Conservation (phyloP, 345 rosid species). For the Eutrema yunnanense region DNA sequence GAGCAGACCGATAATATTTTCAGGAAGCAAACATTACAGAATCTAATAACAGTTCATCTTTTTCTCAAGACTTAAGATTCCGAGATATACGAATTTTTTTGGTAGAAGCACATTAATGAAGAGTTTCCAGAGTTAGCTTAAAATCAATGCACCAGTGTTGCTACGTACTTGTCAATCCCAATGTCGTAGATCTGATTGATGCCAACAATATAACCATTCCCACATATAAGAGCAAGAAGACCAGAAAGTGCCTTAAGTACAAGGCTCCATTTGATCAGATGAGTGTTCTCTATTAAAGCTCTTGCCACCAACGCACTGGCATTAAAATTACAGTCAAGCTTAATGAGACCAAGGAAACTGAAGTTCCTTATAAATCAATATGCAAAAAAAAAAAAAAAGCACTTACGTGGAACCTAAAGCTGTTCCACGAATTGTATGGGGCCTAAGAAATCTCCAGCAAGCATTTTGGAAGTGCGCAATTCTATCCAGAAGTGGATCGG, state of each 20-base stretch:
- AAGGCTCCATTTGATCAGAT: constrained; percentile 77
- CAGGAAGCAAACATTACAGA: not conserved
- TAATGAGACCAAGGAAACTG: not conserved
- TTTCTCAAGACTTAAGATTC: not conserved
- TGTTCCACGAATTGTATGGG: constrained; percentile 96
- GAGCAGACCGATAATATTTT: not conserved
- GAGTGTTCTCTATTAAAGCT: constrained; percentile 79
- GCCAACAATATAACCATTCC: constrained; percentile 97
- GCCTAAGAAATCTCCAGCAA: constrained; percentile 97
- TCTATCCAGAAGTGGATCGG: constrained; percentile 62
- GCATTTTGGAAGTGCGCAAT: constrained; percentile 68
- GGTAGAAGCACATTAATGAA: not conserved
- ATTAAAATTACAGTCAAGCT: constrained; percentile 14
- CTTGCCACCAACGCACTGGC: constrained; percentile 84
- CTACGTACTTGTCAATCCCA: constrained; percentile 87
- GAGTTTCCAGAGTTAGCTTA: not conserved
- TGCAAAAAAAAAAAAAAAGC: not conserved
- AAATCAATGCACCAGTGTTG: not conserved
- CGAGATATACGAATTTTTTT: not conserved
- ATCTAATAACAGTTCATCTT: not conserved
- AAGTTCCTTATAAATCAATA: not conserved
- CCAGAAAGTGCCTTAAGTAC: constrained; percentile 80
- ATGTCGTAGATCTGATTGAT: constrained; percentile 97
- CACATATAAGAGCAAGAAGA: constrained; percentile 83
- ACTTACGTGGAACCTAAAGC: constrained; percentile 74